Evolutionary conservation across 306 rosid genomes (phyloP).

Genomic region (Echinosophora koreensis): DNA sequence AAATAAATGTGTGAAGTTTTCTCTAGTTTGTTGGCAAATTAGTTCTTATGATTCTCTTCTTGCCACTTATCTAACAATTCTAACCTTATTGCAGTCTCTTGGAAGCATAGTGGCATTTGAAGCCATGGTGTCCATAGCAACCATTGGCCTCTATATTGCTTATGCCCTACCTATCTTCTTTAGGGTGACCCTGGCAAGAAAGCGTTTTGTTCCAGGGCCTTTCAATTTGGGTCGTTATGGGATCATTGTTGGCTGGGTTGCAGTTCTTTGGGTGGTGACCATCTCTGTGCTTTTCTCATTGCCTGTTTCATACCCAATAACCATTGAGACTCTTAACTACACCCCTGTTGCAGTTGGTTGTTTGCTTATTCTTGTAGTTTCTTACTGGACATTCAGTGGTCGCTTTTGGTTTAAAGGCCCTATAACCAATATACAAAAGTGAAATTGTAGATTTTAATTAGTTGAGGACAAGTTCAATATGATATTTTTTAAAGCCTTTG

Average conservation of each 20-base stretch:
- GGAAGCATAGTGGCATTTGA: constrained; percentile 95
- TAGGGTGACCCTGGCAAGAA: constrained; percentile 85
- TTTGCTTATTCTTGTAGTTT: constrained; percentile 67
- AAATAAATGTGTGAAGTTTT: neutral
- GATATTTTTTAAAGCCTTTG: neutral
- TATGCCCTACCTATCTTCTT: constrained; percentile 93
- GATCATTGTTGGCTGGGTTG: constrained; percentile 73
- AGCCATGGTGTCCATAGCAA: constrained; percentile 97
- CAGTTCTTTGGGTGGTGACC: constrained; percentile 86
- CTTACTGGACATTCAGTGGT: constrained; percentile 74
- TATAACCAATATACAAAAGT: constrained; percentile 62
- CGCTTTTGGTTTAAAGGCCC: constrained; percentile 92
- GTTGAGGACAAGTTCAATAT: neutral
- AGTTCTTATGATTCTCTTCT: neutral
- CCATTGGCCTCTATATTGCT: constrained; percentile 88
- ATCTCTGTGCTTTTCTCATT: constrained; percentile 87
- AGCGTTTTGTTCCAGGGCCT: constrained; percentile 74
- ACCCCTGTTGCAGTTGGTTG: constrained; percentile 94
- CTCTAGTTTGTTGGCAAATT: constrained; percentile 10
- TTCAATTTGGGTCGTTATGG: constrained; percentile 85
- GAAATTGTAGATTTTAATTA: constrained; percentile 40
- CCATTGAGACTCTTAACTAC: constrained; percentile 78
- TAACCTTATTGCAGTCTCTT: constrained; percentile 74
- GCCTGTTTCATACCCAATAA: constrained; percentile 86
- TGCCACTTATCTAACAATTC: constrained; percentile 36